These are phyloP conservation scores for Gyromitra esculenta DNA, from an alignment of 2,329 filamentous ascomycete genomes.

Conservation along the genomic window DNA sequence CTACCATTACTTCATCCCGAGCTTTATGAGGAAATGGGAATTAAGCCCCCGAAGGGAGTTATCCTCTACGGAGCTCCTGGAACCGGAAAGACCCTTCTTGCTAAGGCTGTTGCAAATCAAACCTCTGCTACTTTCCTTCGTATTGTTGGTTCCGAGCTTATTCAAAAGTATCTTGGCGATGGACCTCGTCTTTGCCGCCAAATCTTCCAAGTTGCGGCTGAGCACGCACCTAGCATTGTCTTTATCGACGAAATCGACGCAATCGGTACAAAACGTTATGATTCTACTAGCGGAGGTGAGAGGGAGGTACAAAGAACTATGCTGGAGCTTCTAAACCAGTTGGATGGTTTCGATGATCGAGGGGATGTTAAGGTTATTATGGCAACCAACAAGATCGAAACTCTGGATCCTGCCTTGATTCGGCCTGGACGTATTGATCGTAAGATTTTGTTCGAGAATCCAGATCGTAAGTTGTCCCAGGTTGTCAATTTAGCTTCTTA, in stretches of 20 bases:
- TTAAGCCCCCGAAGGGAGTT: slow-evolving; percentile 99
- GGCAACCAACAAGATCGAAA: slow-evolving; percentile 99
- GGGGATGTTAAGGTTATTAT: slow-evolving; percentile 99
- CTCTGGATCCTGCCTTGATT: slow-evolving; percentile 93
- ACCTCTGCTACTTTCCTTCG: slow-evolving; percentile 98
- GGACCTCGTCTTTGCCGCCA: slow-evolving; percentile 94
- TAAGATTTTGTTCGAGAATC: slow-evolving; percentile 86
- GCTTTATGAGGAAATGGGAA: slow-evolving; percentile 99
- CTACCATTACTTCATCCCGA: slow-evolving; percentile 93
- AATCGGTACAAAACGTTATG: slow-evolving; percentile 98
- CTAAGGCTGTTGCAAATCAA: slow-evolving; percentile 97
- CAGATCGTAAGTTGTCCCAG: slow-evolving; percentile 67
- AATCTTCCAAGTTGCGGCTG: slow-evolving; percentile 87
- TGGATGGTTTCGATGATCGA: slow-evolving; percentile 97
- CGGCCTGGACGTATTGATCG: slow-evolving; percentile 97
- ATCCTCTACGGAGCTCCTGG: slow-evolving; percentile 97
- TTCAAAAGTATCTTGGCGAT: slow-evolving; percentile 98
- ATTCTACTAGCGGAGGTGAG: slow-evolving; percentile 95
- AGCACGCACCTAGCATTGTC: slow-evolving; percentile 95
- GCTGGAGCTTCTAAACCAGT: slow-evolving; percentile 96
- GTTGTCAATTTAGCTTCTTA: not conserved
- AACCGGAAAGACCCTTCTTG: slow-evolving; percentile 97
- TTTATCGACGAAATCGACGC: slow-evolving; percentile 99
- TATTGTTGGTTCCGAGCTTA: slow-evolving; percentile 95
- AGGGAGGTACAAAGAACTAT: slow-evolving; percentile 98